Conservation (phyloP, 352 stramenopile species). For the Ophiocytium majus region DNA sequence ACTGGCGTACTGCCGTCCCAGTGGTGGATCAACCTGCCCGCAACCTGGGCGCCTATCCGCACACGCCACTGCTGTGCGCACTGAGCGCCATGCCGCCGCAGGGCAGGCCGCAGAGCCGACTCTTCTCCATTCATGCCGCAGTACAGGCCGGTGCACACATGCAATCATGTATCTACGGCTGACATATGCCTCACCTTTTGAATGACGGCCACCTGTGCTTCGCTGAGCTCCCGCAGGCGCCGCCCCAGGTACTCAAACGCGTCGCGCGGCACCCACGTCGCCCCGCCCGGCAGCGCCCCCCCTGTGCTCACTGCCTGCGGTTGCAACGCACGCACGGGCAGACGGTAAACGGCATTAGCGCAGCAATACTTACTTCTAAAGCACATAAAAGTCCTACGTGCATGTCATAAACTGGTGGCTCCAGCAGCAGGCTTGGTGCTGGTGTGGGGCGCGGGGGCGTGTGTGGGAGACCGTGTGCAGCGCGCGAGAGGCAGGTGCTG, state of each 20-base stretch:
- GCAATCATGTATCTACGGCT: background rate
- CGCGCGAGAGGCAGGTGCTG: background rate
- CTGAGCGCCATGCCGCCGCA: too few species aligned
- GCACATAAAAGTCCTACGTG: too few species aligned
- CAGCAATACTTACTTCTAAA: too few species aligned
- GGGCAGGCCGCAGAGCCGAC: background rate
- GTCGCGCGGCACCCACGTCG: background rate
- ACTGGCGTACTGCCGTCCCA: too few species aligned
- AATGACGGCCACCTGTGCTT: background rate
- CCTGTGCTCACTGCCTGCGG: background rate
- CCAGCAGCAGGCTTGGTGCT: too few species aligned
- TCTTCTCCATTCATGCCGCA: background rate
- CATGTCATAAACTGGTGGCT: too few species aligned
- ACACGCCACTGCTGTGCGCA: too few species aligned
- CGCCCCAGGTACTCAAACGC: slow-evolving; percentile 25
- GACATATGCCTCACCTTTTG: background rate
- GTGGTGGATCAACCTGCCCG: too few species aligned
- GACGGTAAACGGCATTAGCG: too few species aligned
- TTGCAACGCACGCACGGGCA: background rate
- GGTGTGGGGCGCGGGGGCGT: too few species aligned
- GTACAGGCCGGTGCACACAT: background rate
- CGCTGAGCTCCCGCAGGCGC: background rate
- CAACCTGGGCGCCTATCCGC: too few species aligned
- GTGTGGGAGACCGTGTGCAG: background rate
- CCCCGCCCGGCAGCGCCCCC: background rate